Base-by-base conservation (phyloP, 208 protist genomes). In the Trypanosoma vivax region DNA sequence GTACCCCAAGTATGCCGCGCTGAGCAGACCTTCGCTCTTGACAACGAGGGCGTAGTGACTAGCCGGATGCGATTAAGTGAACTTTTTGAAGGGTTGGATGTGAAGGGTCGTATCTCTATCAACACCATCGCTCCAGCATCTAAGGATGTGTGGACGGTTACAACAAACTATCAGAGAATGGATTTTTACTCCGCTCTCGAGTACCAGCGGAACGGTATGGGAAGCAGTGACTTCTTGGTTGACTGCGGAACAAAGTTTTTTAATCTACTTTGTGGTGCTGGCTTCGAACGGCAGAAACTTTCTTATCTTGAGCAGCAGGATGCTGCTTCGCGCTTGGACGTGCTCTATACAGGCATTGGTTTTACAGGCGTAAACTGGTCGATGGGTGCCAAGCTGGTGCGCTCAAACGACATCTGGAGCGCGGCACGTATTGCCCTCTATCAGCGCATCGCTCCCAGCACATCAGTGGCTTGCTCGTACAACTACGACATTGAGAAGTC, bases 51-150 rank as follows among this genome's bases (percentile, higher is more conserved):
- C 21, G 58, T 76, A 13, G 77, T 83, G 3, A 73, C 73, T 3
- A 68, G 55, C 9, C 59, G 65, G 1, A 43, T 66, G 3, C 72
- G 71, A 48, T 49, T 90, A 5, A 70, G 54, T 29, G 78, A 83
- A 13, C 45, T 93, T 5, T 14, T 90, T 16, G 79, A 93, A 0
- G 86, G 86, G 2, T 66, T 93, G n/a, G 65, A 65, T 2, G 27
- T 88, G 0, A 64, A 68, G 18, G 74, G 74, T 21, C 69, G 77
- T 27, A 50, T 72, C 10, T 51, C 58, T 6, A 79, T 90, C 24
- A 93, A 93, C 61, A 86, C 76, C 6, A 88, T 93, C 50, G 75
- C 78, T 19, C 77, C 86, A 5, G 79, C 86, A n/a, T 87, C 86
- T 18, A 59, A 86, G 47, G 86, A 93, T 67, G 78, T 88, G 24